phyloP scores from a whole-genome alignment of 2,329 filamentous ascomycete species.

The Xylaria polymorpha region DNA sequence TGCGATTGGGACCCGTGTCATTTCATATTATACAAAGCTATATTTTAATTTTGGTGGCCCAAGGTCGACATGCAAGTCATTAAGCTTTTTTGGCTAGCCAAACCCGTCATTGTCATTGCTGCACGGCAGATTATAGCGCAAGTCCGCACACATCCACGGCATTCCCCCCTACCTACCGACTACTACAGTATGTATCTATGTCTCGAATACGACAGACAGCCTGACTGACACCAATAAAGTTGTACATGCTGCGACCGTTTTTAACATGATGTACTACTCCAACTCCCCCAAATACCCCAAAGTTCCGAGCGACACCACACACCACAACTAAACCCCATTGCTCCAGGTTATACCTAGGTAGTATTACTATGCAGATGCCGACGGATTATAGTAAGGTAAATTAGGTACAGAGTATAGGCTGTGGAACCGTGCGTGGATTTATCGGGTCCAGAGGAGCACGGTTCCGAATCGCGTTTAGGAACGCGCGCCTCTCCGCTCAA shows the following conservation, averaged over 20 bases:
- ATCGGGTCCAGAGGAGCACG: background rate
- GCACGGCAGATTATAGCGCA: slow-evolving; percentile 14
- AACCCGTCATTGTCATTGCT: slow-evolving; percentile 8
- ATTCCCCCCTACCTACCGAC: background rate
- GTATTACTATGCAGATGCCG: slow-evolving; percentile 1
- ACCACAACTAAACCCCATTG: background rate
- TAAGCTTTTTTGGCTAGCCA: slow-evolving; percentile 26
- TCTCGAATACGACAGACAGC: background rate
- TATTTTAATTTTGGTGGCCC: slow-evolving; percentile 10
- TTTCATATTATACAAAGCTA: slow-evolving; percentile 21
- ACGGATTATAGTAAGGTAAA: background rate
- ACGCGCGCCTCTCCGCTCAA: background rate
- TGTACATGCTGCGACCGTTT: background rate
- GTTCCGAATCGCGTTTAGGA: slow-evolving; percentile 12
- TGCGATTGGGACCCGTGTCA: slow-evolving; percentile 35
- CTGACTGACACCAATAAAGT: background rate
- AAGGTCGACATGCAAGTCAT: slow-evolving; percentile 32
- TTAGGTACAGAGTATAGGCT: background rate
- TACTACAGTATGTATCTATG: background rate
- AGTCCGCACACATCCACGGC: background rate
- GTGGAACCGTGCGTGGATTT: background rate
- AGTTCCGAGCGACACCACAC: background rate
- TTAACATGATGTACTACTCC: background rate
- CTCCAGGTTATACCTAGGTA: background rate
- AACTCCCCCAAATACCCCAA: background rate